A percentile compares a stretch with the other conserved stretches of the same genome.
phyloP scores from a whole-genome alignment of 2,329 filamentous ascomycete species.

The Neurospora crassa region DNA sequence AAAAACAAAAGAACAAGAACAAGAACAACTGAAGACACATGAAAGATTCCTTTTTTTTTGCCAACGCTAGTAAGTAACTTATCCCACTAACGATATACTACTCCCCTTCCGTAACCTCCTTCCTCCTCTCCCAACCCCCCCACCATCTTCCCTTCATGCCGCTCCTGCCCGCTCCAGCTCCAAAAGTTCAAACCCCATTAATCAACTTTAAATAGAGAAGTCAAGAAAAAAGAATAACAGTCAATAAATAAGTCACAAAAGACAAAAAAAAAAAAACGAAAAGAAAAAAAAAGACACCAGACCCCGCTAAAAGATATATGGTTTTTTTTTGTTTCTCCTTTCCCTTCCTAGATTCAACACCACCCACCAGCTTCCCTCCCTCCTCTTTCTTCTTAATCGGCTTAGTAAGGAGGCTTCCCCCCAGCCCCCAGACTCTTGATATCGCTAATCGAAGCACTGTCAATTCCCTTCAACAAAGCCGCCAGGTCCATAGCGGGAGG shows the following conservation, averaged over 20 bases:
- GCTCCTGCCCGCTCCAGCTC: constrained; percentile 7
- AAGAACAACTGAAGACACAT: neutral
- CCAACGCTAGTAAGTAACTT: neutral
- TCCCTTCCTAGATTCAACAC: no score
- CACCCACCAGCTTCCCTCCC: no score
- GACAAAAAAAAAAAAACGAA: neutral
- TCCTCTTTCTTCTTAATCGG: no score
- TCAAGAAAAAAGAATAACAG: neutral
- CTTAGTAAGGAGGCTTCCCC: constrained; percentile 39
- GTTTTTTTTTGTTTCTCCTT: no score
- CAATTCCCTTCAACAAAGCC: constrained; percentile 40
- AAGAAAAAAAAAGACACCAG: neutral
- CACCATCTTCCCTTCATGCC: constrained; percentile 19
- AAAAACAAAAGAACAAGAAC: neutral
- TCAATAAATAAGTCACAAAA: neutral
- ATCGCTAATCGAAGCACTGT: constrained; percentile 30
- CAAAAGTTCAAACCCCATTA: neutral
- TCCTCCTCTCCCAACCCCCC: constrained; percentile 73
- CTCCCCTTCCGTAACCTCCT: neutral
- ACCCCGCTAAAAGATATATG: no score
- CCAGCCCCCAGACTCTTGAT: constrained; percentile 32
- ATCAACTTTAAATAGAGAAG: neutral
- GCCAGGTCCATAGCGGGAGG: constrained; percentile 35
- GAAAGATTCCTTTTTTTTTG: neutral
- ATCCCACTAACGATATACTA: neutral